Conservation (phyloP, 2,329 filamentous ascomycete species). For the Aureobasidium melanogenum region DNA sequence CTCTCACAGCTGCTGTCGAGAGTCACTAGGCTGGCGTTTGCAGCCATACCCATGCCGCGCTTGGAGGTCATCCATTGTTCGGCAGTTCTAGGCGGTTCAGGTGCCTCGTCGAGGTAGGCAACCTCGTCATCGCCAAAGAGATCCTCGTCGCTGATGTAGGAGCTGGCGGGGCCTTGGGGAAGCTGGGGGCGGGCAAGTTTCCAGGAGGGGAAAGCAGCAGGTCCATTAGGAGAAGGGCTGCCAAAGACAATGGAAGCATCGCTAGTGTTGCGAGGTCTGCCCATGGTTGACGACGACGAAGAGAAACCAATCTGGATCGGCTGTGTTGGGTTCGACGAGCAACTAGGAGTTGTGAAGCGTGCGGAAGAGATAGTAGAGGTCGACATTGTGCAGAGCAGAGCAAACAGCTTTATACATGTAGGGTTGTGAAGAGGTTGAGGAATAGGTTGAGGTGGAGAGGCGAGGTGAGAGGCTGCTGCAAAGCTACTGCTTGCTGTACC, state of each 20-base stretch:
- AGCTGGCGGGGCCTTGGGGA: constrained; percentile 18
- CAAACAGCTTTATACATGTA: constrained; percentile 10
- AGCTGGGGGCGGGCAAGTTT: constrained; percentile 13
- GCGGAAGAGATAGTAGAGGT: constrained; percentile 14
- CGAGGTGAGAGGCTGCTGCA: constrained; percentile 4
- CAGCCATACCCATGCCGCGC: constrained; percentile 17
- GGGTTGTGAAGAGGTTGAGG: neutral
- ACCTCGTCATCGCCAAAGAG: constrained; percentile 24
- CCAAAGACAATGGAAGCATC: constrained; percentile 9
- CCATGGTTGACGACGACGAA: constrained; percentile 8
- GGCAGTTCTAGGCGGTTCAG: constrained; percentile 25
- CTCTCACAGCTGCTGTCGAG: constrained; percentile 14
- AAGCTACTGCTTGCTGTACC: constrained; percentile 7
- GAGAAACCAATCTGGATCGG: constrained; percentile 16
- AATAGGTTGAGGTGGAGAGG: neutral
- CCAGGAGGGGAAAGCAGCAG: constrained; percentile 17
- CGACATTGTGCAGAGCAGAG: constrained; percentile 14
- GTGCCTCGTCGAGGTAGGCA: constrained; percentile 25
- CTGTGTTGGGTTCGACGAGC: constrained; percentile 13
- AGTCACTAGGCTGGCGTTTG: constrained; percentile 9
- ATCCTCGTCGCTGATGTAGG: constrained; percentile 30
- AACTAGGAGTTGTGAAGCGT: constrained; percentile 13
- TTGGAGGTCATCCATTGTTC: constrained; percentile 21
- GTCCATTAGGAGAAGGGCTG: constrained; percentile 6
- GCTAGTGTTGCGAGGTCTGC: constrained; percentile 13